phyloP scores from a whole-genome alignment of 1,139 yeast genomes.

The Candida glucosophila region DNA sequence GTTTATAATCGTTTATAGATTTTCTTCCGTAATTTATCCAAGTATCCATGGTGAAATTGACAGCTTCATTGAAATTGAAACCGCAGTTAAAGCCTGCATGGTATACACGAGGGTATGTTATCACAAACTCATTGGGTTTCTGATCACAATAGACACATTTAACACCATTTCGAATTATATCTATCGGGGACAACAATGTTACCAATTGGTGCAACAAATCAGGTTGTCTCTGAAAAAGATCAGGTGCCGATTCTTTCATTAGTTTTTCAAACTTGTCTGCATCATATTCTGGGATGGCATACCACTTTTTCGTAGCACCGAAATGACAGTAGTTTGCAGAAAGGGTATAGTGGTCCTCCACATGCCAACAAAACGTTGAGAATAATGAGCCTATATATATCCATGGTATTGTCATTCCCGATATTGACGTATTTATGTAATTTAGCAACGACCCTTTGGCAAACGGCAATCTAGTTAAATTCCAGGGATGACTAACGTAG shows the following conservation, averaged over 20 bases:
- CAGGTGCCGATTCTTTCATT: slow-evolving; percentile 63
- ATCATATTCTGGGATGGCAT: slow-evolving; percentile 55
- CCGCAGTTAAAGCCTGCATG: slow-evolving; percentile 85
- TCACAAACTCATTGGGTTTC: slow-evolving; percentile 66
- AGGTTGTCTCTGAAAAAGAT: slow-evolving; percentile 76
- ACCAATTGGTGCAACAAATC: slow-evolving; percentile 83
- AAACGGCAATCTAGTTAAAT: slow-evolving; percentile 58
- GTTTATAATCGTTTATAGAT: slow-evolving; percentile 48
- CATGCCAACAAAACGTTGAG: slow-evolving; percentile 81
- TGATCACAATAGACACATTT: slow-evolving; percentile 69
- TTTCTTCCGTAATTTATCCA: slow-evolving; percentile 62
- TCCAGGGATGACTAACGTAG: slow-evolving; percentile 55
- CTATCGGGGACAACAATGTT: slow-evolving; percentile 65
- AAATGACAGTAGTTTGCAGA: slow-evolving; percentile 73
- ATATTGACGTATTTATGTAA: slow-evolving; percentile 50
- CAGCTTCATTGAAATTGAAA: slow-evolving; percentile 78
- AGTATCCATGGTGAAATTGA: slow-evolving; percentile 66
- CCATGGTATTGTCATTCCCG: slow-evolving; percentile 86
- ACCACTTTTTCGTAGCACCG: slow-evolving; percentile 75
- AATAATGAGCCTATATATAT: slow-evolving; percentile 65
- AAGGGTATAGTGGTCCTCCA: slow-evolving; percentile 72
- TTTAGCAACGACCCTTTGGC: slow-evolving; percentile 57
- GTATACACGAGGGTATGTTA: slow-evolving; percentile 71
- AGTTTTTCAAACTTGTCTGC: slow-evolving; percentile 48
- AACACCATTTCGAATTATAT: slow-evolving; percentile 44